Base-by-base conservation (phyloP, 345 rosid species). In the Populus euphratica region DNA sequence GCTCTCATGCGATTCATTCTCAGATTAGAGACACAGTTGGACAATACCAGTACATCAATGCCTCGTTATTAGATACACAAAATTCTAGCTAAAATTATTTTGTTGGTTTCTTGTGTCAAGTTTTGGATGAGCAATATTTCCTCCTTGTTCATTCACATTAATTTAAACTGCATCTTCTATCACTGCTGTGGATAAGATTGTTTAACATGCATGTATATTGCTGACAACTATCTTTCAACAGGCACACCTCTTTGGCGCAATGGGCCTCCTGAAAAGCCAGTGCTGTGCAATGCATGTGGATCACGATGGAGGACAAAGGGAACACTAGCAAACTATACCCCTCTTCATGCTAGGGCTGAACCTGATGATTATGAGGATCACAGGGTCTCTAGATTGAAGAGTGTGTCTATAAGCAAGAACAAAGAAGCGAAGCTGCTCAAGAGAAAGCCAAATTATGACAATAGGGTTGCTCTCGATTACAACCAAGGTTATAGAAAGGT, bases 261-360 rank as follows among this genome's bases (percentile, higher is more conserved):
- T 76, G 98, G 99, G 61, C 99, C 98, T 79, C 94, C 98, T 0
- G 99, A 96, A 81, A 96, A 96, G 89, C 99, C 98, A 2, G 96
- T 96, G 9, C 79, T 96, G 56, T 96, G 99, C 89, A 96, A 96
- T 89, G 99, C 99, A 16, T 96, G 99, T 80, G 99, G 99, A 21
- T 96, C 99, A 31, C 88, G 99, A 66, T 94, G 96, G 92, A 89
- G 99, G 79, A 88, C 93, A 73, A 93, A 92, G 69, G 97, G 98
- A 82, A 82, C 98, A 47, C 91, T 96, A 41, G 91, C 84, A 69
- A 92, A 96, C 73, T 96, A 96, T 67, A 89, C 90, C 13, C 98
- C 99, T 13, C 92, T 91, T 75, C 94, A 86, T 83, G 84, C 92
- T 43, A 92, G 92, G 61, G 86, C 90, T 20, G 98, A 92, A 70